These are phyloP conservation scores for Lentinula guzmanii DNA, from an alignment of 768 basidiomycete species.

Conservation along the genomic window DNA sequence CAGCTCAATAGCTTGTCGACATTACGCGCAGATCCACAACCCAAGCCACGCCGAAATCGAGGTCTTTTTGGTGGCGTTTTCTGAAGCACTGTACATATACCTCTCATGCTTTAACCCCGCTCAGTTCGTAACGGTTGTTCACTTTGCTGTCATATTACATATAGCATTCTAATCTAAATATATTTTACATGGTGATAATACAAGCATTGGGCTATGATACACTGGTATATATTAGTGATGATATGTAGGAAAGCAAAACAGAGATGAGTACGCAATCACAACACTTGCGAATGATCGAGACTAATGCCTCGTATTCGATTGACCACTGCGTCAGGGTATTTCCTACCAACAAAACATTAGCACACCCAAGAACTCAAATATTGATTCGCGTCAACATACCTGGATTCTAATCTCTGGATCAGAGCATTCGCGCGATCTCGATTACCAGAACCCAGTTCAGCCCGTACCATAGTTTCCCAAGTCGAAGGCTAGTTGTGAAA, in stretches of 20 bases:
- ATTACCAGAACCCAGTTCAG: constrained; percentile 78
- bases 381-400: constrained; percentile 37
- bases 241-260: no score
- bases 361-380: background rate
- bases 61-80: constrained; percentile 79
- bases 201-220: background rate
- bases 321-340: constrained; percentile 74
- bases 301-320: constrained; percentile 77
- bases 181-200: background rate
- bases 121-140: no score
- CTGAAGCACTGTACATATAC: constrained; percentile 22
- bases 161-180: background rate
- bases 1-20: constrained; percentile 90
- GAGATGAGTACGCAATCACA: background rate
- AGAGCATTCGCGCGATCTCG: constrained; percentile 63
- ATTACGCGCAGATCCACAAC: constrained; percentile 76
- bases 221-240: no score
- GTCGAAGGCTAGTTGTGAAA: constrained; percentile 63
- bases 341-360: constrained; percentile 28
- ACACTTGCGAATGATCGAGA: constrained; percentile 50
- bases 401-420: constrained; percentile 63
- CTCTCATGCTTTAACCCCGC: background rate
- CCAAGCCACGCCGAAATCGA: constrained; percentile 64
- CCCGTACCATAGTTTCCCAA: constrained; percentile 94
- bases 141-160: background rate